phyloP scores from a whole-genome alignment of 2,329 filamentous ascomycete species.

The Ascocoryne sarcoides region DNA sequence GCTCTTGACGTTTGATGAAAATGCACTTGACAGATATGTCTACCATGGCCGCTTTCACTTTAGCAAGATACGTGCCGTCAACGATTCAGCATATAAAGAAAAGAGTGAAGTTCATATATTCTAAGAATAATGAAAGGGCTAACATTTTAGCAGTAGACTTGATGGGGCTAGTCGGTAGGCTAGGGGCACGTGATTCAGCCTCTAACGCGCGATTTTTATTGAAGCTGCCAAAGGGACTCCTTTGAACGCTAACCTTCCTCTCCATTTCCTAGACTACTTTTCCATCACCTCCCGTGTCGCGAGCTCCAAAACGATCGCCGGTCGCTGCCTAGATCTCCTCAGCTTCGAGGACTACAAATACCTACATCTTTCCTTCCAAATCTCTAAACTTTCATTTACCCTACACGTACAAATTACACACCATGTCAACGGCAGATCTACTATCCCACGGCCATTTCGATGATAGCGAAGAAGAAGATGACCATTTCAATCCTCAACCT shows the following conservation, averaged over 20 bases:
- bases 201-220: not conserved
- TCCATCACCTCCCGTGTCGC: not conserved
- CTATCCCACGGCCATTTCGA: conserved; percentile 28
- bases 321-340: not conserved
- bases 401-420: conserved; percentile 6
- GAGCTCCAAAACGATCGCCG: not conserved
- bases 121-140: too few species aligned
- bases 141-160: too few species aligned
- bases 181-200: not conserved
- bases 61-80: too few species aligned
- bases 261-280: not conserved
- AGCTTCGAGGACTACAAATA: not conserved
- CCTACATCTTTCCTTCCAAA: not conserved
- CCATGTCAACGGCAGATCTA: conserved; percentile 24
- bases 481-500: conserved; percentile 80
- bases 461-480: conserved; percentile 68
- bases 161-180: too few species aligned
- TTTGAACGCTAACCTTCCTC: not conserved
- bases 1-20: too few species aligned
- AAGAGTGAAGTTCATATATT: too few species aligned
- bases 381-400: not conserved
- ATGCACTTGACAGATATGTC: not conserved
- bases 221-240: not conserved
- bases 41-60: not conserved
- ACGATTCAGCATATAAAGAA: too few species aligned